Base-by-base conservation (phyloP, 768 basidiomycete genomes). In the Calocybe cyanea region DNA sequence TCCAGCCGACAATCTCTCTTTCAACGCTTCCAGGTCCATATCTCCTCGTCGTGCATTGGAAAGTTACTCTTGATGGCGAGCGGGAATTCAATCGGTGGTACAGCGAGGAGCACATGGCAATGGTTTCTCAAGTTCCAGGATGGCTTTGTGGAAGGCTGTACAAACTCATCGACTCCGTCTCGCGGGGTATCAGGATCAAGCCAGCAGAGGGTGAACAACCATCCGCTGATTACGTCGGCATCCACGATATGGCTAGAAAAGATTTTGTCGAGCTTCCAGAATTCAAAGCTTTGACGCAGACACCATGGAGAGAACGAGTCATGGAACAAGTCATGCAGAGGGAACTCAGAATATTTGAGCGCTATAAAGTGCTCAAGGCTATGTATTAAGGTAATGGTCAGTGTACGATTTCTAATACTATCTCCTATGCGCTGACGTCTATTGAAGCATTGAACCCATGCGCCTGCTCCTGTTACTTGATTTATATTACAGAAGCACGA, bases 11-110 rank as follows among this genome's bases (percentile, higher is more conserved):
- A 36, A 51, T 53, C 38, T 20, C 42, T 14, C 32, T 46, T 33
- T 41, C 47, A 14, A 43, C 52, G 8, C 41, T 56, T 24, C 57
- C 53, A 17, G 45, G 47, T 3, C 50, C 42, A 35, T 58, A 57
- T 35, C 15, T 61, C 43, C 49, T 62, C 15, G 45, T 59, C 8
- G 51, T 56, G 2, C 36, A 47, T 19, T 44, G 55, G 38, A 45
- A 52, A 24, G 45, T 55, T 13, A 35, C 49, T 5, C 24, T 37
- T 2, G 55, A 59, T 24, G 58, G 39, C 2, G 65, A 65, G 17
- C 56, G 50, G 5, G 63, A 61, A 7, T 58, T 66, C 46, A 59
- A 61, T 44, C 54, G 43, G 42, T 66, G 62, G 61, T 66, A 64
- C 43, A 52, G 55, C 11, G 62, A 60, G 21, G 63, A 65, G 24